Conservation (phyloP, 2,329 filamentous ascomycete species). For the Lecanicillium sp. region DNA sequence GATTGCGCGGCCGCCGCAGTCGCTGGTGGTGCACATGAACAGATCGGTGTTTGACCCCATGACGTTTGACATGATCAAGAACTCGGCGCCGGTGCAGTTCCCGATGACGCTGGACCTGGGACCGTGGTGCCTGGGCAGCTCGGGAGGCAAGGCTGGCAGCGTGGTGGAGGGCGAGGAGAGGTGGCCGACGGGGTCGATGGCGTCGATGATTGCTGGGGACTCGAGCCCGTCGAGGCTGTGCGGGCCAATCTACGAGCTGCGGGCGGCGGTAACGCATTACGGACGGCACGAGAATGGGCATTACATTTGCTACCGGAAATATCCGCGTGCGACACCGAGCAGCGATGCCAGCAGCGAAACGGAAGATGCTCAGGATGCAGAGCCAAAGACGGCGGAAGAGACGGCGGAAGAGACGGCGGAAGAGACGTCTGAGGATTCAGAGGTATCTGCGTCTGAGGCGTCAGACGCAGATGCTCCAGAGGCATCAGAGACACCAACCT, state of each 20-base stretch:
- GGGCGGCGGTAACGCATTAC: slow-evolving; percentile 81
- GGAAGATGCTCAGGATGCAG: background rate
- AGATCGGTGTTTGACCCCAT: slow-evolving; percentile 83
- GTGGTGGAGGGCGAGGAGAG: slow-evolving; percentile 43
- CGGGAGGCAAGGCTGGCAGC: slow-evolving; percentile 6
- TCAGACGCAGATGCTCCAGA: background rate
- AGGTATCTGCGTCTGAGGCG: background rate
- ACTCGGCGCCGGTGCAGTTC: slow-evolving; percentile 72
- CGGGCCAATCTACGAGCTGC: slow-evolving; percentile 66
- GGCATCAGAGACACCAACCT: background rate
- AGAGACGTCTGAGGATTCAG: background rate
- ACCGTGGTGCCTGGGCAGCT: slow-evolving; percentile 75
- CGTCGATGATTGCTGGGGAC: slow-evolving; percentile 66
- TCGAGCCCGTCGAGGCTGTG: slow-evolving; percentile 42
- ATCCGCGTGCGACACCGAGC: slow-evolving; percentile 34
- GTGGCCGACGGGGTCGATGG: slow-evolving; percentile 63
- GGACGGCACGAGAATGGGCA: slow-evolving; percentile 93
- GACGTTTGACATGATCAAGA: slow-evolving; percentile 77
- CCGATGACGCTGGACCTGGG: slow-evolving; percentile 68
- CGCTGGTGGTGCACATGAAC: slow-evolving; percentile 82
- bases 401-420: background rate
- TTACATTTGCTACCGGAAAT: slow-evolving; percentile 84
- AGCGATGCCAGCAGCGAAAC: background rate
- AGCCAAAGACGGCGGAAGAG: background rate
- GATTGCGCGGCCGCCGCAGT: slow-evolving; percentile 73